Conservation (phyloP, 768 basidiomycete species). For the Termitomyces sp. region DNA sequence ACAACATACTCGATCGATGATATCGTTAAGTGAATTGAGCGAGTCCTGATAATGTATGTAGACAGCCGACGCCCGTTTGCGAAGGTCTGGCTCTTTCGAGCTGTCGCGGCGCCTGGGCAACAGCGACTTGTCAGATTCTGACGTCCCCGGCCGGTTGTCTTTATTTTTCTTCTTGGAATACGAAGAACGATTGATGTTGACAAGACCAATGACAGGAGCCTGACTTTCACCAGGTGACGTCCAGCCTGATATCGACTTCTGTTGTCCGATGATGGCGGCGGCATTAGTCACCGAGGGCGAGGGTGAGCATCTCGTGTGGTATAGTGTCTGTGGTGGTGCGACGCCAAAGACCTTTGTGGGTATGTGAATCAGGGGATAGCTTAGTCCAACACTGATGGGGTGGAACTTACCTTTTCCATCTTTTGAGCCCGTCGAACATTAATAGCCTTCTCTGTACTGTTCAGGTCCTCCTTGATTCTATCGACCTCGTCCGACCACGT, state of each 20-base stretch:
- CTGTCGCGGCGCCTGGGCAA: slow-evolving; percentile 34
- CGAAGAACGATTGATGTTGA: slow-evolving; percentile 51
- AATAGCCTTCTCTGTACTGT: slow-evolving; percentile 72
- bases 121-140: slow-evolving; percentile 59
- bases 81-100: slow-evolving; percentile 12
- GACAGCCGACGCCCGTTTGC: slow-evolving; percentile 40
- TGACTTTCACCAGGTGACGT: slow-evolving; percentile 22
- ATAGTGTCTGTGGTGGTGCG: slow-evolving; percentile 77
- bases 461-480: slow-evolving; percentile 66
- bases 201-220: slow-evolving; percentile 23
- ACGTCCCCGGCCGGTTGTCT: slow-evolving; percentile 50
- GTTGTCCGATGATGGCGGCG: slow-evolving; percentile 10
- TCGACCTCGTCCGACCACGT: slow-evolving; percentile 57
- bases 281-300: slow-evolving; percentile 30
- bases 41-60: slow-evolving; percentile 83
- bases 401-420: slow-evolving; percentile 76
- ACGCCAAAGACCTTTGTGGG: slow-evolving; percentile 73
- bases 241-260: slow-evolving; percentile 18
- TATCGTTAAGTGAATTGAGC: slow-evolving; percentile 75
- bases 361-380: background rate
- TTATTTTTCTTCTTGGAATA: slow-evolving; percentile 43
- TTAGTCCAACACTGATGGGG: background rate
- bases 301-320: slow-evolving; percentile 58
- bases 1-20: slow-evolving; percentile 68
- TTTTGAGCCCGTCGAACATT: slow-evolving; percentile 80